phyloP scores from a whole-genome alignment of 2,329 filamentous ascomycete genomes.

The Clarireedia homoeocarpa region DNA sequence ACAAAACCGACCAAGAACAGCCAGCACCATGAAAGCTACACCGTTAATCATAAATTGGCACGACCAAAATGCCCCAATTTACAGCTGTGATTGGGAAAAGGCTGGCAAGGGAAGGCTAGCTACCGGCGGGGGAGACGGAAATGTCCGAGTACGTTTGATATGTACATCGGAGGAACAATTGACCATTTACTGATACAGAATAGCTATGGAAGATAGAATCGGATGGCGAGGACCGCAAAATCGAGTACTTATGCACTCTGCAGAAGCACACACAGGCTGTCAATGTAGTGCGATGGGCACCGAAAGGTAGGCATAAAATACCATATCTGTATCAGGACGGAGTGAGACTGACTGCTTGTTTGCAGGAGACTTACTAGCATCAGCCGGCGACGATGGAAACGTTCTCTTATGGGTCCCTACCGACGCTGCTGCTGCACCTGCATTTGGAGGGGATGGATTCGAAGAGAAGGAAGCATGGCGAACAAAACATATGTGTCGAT shows the following conservation, averaged over 20 bases:
- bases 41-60: conserved; percentile 98
- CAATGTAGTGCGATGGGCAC: conserved; percentile 94
- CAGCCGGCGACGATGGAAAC: conserved; percentile 94
- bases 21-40: conserved; percentile 74
- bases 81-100: conserved; percentile 94
- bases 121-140: conserved; percentile 92
- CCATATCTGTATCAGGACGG: background rate
- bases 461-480: conserved; percentile 98
- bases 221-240: conserved; percentile 77
- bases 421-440: conserved; percentile 60
- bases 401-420: conserved; percentile 87
- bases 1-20: background rate
- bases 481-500: conserved; percentile 95
- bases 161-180: background rate
- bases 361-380: conserved; percentile 83
- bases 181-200: conserved; percentile 10
- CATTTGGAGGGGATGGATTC: conserved; percentile 73
- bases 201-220: conserved; percentile 88
- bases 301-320: conserved; percentile 58
- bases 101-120: conserved; percentile 85
- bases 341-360: conserved; percentile 6
- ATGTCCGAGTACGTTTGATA: conserved; percentile 64
- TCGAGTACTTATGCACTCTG: conserved; percentile 86
- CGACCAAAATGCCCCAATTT: conserved; percentile 92
- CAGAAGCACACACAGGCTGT: conserved; percentile 94